Base-by-base conservation (phyloP, 1,139 yeast genomes). In the Scheffersomyces segobiensis region DNA sequence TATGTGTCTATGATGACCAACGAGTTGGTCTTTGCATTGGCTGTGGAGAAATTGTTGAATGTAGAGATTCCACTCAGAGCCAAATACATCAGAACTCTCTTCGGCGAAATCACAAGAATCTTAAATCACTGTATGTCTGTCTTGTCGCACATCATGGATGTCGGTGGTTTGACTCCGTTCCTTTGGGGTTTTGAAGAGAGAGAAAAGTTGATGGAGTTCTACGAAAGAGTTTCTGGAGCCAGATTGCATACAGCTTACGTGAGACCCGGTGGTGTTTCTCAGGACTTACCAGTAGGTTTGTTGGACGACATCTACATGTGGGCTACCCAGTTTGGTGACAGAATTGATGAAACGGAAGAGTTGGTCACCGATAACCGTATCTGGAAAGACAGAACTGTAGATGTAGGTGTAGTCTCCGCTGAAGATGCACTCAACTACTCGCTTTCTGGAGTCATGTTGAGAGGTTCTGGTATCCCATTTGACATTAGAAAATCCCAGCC, bases 101-200 rank as follows among this genome's bases (percentile, higher is more conserved):
- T 91, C 73, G 96, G 95, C 52, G 97, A 91, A 74, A 88, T 91
- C 73, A 91, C 97, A 58, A 86, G 97, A 73, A 74, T 90, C 57
- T 82, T 90, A 71, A 91, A 91, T 77, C 97, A 91, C 73, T 83
- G 91, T 75, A 91, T 91, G 97, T 89, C 96, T 39, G 88, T 91
- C 56, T 79, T 89, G 64, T 86, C 97, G 56, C 97, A 91, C 76
- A 93, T 95, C 69, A 91, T 91, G 97, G 97, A 91, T 81, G 97
- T 91, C 58, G 97, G 97, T 79, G 97, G 97, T 46, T 83, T 91
- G 75, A 91, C 97, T 52, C 97, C 97, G 56, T 91, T 91, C 83
- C 80, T 91, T 75, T 91, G 97, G 97, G 97, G 97, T 62, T 89
- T 91, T 75, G 97, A 91, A 79, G 97, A 91, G 76, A 87, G 97